phyloP scores from a whole-genome alignment of 2,329 filamentous ascomycete species.

The Penicillium sp. region DNA sequence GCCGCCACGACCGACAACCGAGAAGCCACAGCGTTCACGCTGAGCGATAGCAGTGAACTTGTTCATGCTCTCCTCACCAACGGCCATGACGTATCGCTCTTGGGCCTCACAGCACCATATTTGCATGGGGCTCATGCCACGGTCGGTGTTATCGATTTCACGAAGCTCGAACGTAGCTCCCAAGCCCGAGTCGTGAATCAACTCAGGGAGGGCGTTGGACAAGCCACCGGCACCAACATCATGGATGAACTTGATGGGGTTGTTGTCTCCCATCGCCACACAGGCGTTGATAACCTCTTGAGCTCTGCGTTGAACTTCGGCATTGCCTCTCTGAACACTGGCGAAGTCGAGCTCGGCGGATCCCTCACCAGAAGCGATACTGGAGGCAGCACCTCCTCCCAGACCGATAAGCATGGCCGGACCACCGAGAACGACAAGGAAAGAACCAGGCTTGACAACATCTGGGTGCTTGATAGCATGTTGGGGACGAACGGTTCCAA shows the following conservation, averaged over 20 bases:
- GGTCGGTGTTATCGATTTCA: constrained; percentile 86
- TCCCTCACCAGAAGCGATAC: constrained; percentile 80
- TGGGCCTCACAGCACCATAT: constrained; percentile 99
- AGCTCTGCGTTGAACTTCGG: constrained; percentile 89
- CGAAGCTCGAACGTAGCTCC: constrained; percentile 93
- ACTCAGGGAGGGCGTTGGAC: constrained; percentile 78
- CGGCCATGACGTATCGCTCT: constrained; percentile 88
- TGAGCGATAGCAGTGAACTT: constrained; percentile 66
- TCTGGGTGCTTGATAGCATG: constrained; percentile 82
- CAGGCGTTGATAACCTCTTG: constrained; percentile 99
- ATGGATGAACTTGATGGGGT: constrained; percentile 94
- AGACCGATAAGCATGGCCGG: constrained; percentile 97
- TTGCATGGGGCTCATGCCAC: constrained; percentile 88
- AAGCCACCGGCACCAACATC: constrained; percentile 93
- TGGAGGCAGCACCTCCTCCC: constrained; percentile 91
- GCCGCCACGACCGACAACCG: constrained; percentile 77
- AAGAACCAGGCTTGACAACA: constrained; percentile 80
- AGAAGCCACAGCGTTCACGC: constrained; percentile 88
- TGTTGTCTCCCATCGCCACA: constrained; percentile 75
- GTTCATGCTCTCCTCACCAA: constrained; percentile 77
- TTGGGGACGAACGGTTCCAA: constrained; percentile 86
- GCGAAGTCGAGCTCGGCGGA: constrained; percentile 94
- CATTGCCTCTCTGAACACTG: constrained; percentile 94
- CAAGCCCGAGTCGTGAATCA: constrained; percentile 87
- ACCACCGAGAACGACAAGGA: constrained; percentile 88